Base-by-base conservation (phyloP, 2,329 filamentous ascomycete genomes). In the Metarhizium anisopliae region DNA sequence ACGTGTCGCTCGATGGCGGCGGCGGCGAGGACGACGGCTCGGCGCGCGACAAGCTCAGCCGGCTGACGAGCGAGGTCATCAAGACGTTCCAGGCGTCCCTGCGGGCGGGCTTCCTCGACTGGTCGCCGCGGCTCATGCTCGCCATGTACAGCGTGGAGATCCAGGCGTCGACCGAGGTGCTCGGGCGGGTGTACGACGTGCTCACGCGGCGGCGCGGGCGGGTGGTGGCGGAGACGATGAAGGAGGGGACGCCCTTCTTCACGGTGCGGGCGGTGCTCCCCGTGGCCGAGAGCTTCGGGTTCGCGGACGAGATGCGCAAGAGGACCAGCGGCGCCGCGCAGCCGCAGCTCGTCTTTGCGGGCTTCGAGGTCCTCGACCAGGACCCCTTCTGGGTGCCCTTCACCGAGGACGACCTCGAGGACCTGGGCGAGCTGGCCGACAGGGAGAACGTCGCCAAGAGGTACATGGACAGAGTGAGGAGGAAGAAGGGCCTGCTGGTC, bases 111-210 rank as follows among this genome's bases (percentile, higher is more conserved):
- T 96, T 97, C 77, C 77, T 96, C 18, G 94, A 97, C 76, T 99
- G 94, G 94, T 93, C 87, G 43, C 89, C 94, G 0, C 85, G 94
- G n/a, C 82, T 99, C 62, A 84, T 97, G 74, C 83, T 99, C 49
- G 94, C 94, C 53, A 97, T 97, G 90, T 99, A 99, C 76, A 90
- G 84, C 55, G 96, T 93, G 69, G 94, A 97, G 69, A 97, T 99
- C 65, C 94, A 97, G 79, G 91, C 93, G 35, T 92, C 89, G 25
- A 93, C 92, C 64, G 94, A 97, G 72, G 94, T 97, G 47, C 84
- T 99, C 5, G 94, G 94, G 25, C 86, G 90, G 35, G 94, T 97
- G 38, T 99, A 99, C 77, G 90, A 89, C 62, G 93, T 97, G n/a
- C 85, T 99, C n/a, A 96, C 93, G 36, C 87, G 93, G 1, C 89